These are phyloP conservation scores for Rhodotorula graminis DNA, from an alignment of 768 basidiomycete species.

Conservation along the genomic window DNA sequence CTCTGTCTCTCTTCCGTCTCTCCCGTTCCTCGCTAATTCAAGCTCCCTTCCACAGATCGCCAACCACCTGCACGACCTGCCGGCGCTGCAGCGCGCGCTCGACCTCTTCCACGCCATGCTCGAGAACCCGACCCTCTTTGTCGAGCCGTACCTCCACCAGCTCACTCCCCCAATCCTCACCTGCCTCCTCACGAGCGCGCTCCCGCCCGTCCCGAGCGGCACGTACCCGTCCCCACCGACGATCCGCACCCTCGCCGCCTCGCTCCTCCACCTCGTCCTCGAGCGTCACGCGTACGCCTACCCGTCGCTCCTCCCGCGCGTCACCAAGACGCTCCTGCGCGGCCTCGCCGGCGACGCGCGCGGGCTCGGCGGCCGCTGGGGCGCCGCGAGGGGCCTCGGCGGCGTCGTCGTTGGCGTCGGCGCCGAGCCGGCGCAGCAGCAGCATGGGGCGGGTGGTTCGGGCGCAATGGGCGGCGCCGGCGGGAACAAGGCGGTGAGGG, in stretches of 20 bases:
- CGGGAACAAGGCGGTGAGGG: constrained; percentile 27
- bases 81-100: constrained; percentile 70
- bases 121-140: constrained; percentile 79
- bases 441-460: no score
- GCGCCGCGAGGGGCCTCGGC: constrained; percentile 73
- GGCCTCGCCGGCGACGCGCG: constrained; percentile 58
- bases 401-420: constrained; percentile 27
- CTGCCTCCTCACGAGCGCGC: constrained; percentile 76
- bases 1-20: not conserved
- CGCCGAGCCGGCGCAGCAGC: constrained; percentile 39
- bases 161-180: constrained; percentile 88
- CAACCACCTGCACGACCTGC: constrained; percentile 55
- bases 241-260: constrained; percentile 73
- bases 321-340: constrained; percentile 87
- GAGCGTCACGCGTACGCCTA: constrained; percentile 82
- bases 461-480: constrained; percentile 13
- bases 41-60: constrained; percentile 52
- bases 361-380: constrained; percentile 69
- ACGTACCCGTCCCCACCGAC: constrained; percentile 25
- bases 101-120: constrained; percentile 79
- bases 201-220: constrained; percentile 59
- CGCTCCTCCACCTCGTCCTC: constrained; percentile 74
- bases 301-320: constrained; percentile 75
- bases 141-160: constrained; percentile 98
- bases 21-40: no score